Evolutionary conservation across 2,329 filamentous ascomycete genomes (phyloP).

Genomic region (Proliferodiscus dingleyae): DNA sequence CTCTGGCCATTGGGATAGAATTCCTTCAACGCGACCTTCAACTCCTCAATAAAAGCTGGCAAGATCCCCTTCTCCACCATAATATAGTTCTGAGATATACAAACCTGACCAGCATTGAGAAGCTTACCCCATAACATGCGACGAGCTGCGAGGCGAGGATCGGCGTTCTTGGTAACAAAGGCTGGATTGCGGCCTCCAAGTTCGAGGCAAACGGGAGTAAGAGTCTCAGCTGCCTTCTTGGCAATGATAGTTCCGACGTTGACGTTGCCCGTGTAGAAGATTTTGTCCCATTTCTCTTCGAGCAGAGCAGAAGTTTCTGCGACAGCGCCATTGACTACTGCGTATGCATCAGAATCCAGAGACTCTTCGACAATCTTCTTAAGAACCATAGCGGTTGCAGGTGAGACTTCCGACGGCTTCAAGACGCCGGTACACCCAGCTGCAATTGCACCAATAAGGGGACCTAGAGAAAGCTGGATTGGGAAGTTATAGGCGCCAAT

Average conservation of each 20-base stretch:
- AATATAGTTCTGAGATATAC: conserved; percentile 88
- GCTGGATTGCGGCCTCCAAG: conserved; percentile 89
- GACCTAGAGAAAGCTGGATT: conserved; percentile 71
- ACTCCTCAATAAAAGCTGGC: conserved; percentile 65
- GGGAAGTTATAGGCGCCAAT: conserved; percentile 96
- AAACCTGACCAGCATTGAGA: conserved; percentile 84
- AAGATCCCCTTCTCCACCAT: conserved; percentile 74
- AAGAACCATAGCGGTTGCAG: conserved; percentile 71
- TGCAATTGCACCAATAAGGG: conserved; percentile 83
- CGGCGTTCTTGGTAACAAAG: conserved; percentile 79
- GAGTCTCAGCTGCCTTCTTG: conserved; percentile 80
- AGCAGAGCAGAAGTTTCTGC: conserved; percentile 77
- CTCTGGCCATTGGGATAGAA: conserved; percentile 83
- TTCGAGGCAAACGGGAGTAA: conserved; percentile 86
- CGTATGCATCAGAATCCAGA: conserved; percentile 73
- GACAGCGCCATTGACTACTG: conserved; percentile 73
- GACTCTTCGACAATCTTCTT: conserved; percentile 70
- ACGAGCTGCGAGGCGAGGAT: conserved; percentile 74
- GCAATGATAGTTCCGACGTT: conserved; percentile 80
- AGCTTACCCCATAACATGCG: conserved; percentile 87
- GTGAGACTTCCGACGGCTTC: conserved; percentile 84
- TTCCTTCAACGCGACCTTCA: conserved; percentile 65
- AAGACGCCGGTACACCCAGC: conserved; percentile 86
- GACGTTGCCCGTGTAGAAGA: conserved; percentile 86
- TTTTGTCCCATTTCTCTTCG: conserved; percentile 93